Percentiles rank a stretch among this genome's conserved stretches.
Evolutionary conservation across 176 grass and related monocot species (phyloP).

Genomic region (Lolium rigidum): DNA sequence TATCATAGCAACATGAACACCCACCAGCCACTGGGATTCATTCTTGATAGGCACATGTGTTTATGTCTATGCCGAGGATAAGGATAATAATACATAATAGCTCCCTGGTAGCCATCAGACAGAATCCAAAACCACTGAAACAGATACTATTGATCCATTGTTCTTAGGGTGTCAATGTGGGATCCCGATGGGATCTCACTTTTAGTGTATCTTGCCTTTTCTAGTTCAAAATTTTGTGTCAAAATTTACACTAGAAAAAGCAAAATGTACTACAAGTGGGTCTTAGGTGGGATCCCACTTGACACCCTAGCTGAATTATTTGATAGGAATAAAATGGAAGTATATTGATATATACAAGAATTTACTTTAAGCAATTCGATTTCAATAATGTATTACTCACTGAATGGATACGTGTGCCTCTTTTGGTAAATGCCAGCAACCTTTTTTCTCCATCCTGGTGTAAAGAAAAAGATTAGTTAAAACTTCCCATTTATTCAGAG

Average conservation of each 20-base stretch:
- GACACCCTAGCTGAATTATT: neutral
- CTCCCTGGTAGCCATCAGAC: neutral
- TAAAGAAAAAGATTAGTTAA: constrained; percentile 24
- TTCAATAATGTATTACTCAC: constrained; percentile 52
- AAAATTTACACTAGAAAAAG: no score
- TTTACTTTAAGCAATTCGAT: neutral
- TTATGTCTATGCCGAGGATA: neutral
- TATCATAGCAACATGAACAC: neutral
- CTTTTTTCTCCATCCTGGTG: constrained; percentile 83
- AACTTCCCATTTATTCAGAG: neutral
- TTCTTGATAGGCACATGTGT: neutral
- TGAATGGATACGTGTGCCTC: constrained; percentile 79
- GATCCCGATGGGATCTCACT: no score
- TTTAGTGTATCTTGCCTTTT: no score
- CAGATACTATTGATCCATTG: neutral
- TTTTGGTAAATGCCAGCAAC: constrained; percentile 90
- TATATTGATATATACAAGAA: neutral
- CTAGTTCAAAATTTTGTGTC: no score
- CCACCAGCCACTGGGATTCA: neutral
- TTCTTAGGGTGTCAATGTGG: neutral
- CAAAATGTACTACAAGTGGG: no score
- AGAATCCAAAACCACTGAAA: neutral
- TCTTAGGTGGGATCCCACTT: no score
- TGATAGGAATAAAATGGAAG: neutral
- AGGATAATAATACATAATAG: neutral